phyloP scores from a whole-genome alignment of 345 rosid species.

The Aquilaria yunnanensis region DNA sequence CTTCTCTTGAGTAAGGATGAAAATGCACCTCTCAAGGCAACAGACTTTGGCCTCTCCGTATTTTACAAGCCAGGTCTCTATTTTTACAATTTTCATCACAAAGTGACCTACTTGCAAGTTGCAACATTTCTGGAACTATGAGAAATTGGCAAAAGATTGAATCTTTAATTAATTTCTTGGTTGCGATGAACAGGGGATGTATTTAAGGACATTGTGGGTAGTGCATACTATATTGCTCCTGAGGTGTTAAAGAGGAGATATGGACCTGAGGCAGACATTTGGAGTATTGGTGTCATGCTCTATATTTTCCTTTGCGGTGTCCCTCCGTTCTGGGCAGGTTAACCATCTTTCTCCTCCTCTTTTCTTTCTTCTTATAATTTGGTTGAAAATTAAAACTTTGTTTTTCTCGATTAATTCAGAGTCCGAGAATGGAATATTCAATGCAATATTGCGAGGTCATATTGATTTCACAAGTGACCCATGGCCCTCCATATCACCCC shows the following conservation, averaged over 20 bases:
- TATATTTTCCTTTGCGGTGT: constrained; percentile 88
- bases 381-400: background rate
- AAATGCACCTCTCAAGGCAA: constrained; percentile 84
- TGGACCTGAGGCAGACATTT: constrained; percentile 91
- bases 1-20: constrained; percentile 71
- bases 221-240: constrained; percentile 95
- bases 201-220: constrained; percentile 87
- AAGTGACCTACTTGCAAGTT: too few species aligned
- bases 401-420: constrained; percentile 26
- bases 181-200: constrained; percentile 50
- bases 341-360: background rate
- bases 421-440: constrained; percentile 93
- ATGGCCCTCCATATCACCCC: constrained; percentile 88
- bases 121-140: too few species aligned
- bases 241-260: constrained; percentile 87
- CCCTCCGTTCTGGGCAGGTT: constrained; percentile 99
- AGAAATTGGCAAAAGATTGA: background rate
- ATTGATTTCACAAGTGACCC: constrained; percentile 84
- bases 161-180: background rate
- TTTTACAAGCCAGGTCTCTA: constrained; percentile 78
- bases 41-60: constrained; percentile 85
- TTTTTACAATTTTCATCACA: background rate
- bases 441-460: constrained; percentile 73
- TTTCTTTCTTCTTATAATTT: background rate
- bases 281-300: constrained; percentile 95